Base-by-base conservation (phyloP, 2,329 filamentous ascomycete species). In the Calonectria ilicicola region DNA sequence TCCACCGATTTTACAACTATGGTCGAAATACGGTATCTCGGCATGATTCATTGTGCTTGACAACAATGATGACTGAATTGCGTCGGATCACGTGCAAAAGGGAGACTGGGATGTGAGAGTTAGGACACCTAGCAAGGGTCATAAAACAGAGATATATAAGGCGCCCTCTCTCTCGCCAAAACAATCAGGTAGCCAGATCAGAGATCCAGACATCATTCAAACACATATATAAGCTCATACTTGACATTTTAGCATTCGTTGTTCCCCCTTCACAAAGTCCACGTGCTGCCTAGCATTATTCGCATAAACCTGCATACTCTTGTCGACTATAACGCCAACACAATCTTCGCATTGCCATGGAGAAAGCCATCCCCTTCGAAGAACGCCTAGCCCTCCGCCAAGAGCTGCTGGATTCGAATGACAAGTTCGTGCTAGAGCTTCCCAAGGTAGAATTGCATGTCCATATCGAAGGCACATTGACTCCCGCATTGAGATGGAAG, bases 401-500 rank as follows among this genome's bases (percentile, higher is more conserved):
- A 69, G 65, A 76, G 1, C 69, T 76, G 1, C 8, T 76, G 1
- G 29, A 70, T 3, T 19, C 72, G 1, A 1, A 75, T 19, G 66
- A 76, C 12, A 46, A 70, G 2, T 76, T 76, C n/a, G 58, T 76
- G 1, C 17, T 70, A 0, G 12, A 64, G 0, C 66, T 76, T 1
- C 74, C 75, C 2, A 76, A 76, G 4, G 74, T 76, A 1, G 75
- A 76, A 12, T 65, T 76, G 1, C 75, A 76, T 21, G 60, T 95
- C 67, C 93, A 95, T 80, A 87, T 95, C 14, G 93, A 95, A 81
- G 94, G 93, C 60, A 92, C 92, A 3, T 86, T 95, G 21, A 91
- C 91, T 17, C 93, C 93, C 1, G 84, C 87, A 62, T 86, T 94
- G 38, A 89, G 95, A 71, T 95, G 95, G 85, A 80, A 86, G 29